phyloP scores from a whole-genome alignment of 2,329 filamentous ascomycete genomes.

The Penicillium sp. region DNA sequence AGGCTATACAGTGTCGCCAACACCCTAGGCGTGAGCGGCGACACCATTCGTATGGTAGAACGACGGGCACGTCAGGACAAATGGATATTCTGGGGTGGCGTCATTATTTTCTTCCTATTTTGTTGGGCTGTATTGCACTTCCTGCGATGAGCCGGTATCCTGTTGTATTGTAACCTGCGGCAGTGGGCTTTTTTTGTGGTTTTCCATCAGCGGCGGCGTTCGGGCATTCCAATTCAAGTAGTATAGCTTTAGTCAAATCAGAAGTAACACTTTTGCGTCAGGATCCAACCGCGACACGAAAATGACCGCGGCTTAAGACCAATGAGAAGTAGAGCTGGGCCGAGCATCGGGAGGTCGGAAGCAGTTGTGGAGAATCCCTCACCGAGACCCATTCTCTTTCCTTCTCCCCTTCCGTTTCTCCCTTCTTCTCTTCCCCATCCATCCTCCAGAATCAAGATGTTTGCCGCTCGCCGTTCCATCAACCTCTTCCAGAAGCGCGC shows the following conservation, averaged over 20 bases:
- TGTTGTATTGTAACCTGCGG: slow-evolving; percentile 2
- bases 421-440: slow-evolving; percentile 17
- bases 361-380: slow-evolving; percentile 12
- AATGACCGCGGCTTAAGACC: not conserved
- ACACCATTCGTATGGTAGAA: slow-evolving; percentile 97
- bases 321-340: slow-evolving; percentile 5
- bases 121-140: slow-evolving; percentile 89
- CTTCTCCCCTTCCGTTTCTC: slow-evolving; percentile 6
- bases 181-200: not conserved
- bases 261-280: not conserved
- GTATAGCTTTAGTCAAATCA: not conserved
- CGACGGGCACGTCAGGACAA: slow-evolving; percentile 89
- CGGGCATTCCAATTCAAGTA: not conserved
- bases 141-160: slow-evolving; percentile 58
- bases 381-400: slow-evolving; percentile 14
- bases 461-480: slow-evolving; percentile 61
- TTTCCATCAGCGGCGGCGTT: slow-evolving; percentile 35
- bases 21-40: slow-evolving; percentile 86
- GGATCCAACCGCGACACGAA: not conserved
- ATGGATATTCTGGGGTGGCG: slow-evolving; percentile 92
- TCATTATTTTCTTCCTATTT: slow-evolving; percentile 82
- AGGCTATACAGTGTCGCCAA: slow-evolving; percentile 90
- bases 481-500: slow-evolving; percentile 68
- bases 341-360: slow-evolving; percentile 22
- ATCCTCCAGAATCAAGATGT: slow-evolving; percentile 58